Conservation (phyloP, 495 filamentous ascomycete species). For the Symbiotaphrina buchneri region DNA sequence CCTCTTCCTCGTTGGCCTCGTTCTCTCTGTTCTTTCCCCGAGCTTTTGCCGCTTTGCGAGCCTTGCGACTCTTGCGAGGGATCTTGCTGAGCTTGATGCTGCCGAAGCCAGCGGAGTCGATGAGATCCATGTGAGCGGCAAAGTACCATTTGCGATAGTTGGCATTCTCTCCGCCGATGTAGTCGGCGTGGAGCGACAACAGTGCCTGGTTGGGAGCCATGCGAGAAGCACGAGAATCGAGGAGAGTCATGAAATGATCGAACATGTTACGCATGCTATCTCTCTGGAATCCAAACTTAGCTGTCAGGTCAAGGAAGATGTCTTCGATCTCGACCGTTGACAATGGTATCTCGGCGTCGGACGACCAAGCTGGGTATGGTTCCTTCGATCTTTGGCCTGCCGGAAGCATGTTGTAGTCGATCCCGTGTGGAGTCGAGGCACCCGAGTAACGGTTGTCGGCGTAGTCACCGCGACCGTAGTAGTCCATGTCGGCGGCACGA, state of each 20-base stretch:
- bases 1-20: slow-evolving; percentile 50
- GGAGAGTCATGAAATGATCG: slow-evolving; percentile 89
- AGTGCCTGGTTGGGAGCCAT: slow-evolving; percentile 98
- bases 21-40: slow-evolving; percentile 27
- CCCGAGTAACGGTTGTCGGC: slow-evolving; percentile 92
- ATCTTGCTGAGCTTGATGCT: slow-evolving; percentile 90
- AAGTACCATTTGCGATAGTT: slow-evolving; percentile 99
- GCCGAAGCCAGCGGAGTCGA: slow-evolving; percentile 95
- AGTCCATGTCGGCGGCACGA: slow-evolving; percentile 93
- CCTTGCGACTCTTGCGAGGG: slow-evolving; percentile 57
- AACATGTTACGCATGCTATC: slow-evolving; percentile 99
- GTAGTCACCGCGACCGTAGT: slow-evolving; percentile 95
- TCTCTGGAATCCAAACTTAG: slow-evolving; percentile 96
- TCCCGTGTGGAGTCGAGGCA: slow-evolving; percentile 91
- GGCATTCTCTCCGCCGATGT: slow-evolving; percentile 94
- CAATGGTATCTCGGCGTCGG: slow-evolving; percentile 88
- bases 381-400: slow-evolving; percentile 84
- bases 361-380: slow-evolving; percentile 93
- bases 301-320: slow-evolving; percentile 85
- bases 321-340: slow-evolving; percentile 98
- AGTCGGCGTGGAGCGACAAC: slow-evolving; percentile 87
- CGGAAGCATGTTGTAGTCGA: slow-evolving; percentile 72
- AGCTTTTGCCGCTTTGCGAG: slow-evolving; percentile 60
- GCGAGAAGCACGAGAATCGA: slow-evolving; percentile 89
- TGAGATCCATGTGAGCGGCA: slow-evolving; percentile 86